Evolutionary conservation across 768 basidiomycete genomes (phyloP).

Genomic region (Calocybe cyanea): DNA sequence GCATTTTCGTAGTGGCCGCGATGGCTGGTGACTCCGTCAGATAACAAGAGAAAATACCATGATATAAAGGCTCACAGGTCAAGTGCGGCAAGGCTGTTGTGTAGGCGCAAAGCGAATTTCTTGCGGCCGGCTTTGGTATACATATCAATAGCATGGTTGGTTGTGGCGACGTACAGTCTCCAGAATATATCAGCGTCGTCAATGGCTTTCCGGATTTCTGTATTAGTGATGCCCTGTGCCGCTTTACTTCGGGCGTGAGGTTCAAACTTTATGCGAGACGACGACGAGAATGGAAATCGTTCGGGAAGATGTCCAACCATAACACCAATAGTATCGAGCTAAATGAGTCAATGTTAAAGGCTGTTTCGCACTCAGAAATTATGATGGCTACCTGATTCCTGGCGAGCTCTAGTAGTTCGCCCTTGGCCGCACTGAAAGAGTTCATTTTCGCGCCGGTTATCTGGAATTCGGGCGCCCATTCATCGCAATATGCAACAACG

Average conservation of each 20-base stretch:
- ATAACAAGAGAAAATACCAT: too few species aligned
- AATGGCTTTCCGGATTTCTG: slow-evolving; percentile 58
- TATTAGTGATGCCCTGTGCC: slow-evolving; percentile 46
- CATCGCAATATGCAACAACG: slow-evolving; percentile 74
- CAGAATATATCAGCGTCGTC: slow-evolving; percentile 62
- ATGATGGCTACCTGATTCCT: slow-evolving; percentile 64
- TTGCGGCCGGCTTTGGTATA: slow-evolving; percentile 81
- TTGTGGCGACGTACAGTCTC: slow-evolving; percentile 67
- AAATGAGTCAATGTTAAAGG: slow-evolving; percentile 5
- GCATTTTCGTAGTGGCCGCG: slow-evolving; percentile 63
- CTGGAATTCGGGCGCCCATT: slow-evolving; percentile 54
- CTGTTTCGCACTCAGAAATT: neutral
- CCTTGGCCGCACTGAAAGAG: slow-evolving; percentile 71
- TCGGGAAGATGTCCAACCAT: slow-evolving; percentile 68
- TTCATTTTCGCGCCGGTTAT: slow-evolving; percentile 44
- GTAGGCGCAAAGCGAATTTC: slow-evolving; percentile 82
- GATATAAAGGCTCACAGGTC: slow-evolving; percentile 85
- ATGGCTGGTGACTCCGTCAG: too few species aligned
- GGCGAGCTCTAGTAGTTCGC: slow-evolving; percentile 88
- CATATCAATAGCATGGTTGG: slow-evolving; percentile 80
- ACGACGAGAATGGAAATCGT: slow-evolving; percentile 31
- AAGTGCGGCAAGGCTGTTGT: slow-evolving; percentile 82
- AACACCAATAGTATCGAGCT: slow-evolving; percentile 89
- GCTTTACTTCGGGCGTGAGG: slow-evolving; percentile 18
- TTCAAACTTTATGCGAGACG: slow-evolving; percentile 15